These are phyloP conservation scores for Mucor irregularis DNA, from an alignment of 371 early-diverging fungal genomes.

Conservation along the genomic window DNA sequence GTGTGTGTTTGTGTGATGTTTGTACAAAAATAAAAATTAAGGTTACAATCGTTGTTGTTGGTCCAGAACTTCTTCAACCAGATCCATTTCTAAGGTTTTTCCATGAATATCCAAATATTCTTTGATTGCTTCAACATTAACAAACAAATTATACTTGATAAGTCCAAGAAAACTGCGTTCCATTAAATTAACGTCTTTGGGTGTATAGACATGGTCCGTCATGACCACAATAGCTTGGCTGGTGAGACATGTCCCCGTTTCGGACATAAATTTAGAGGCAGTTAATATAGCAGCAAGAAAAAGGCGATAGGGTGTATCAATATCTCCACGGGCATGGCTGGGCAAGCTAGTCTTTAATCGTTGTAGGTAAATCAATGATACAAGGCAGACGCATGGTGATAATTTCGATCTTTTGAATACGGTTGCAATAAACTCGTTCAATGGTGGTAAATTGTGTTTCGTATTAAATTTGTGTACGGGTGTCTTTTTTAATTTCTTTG, in stretches of 20 bases:
- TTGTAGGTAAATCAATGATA: conserved; percentile 74
- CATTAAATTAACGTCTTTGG: conserved; percentile 60
- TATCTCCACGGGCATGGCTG: conserved; percentile 65
- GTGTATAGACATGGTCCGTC: conserved; percentile 62
- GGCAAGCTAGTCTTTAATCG: conserved; percentile 68
- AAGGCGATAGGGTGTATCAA: conserved; percentile 76
- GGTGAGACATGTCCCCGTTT: conserved; percentile 58
- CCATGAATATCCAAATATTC: conserved; percentile 49
- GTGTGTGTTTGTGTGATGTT: conserved; percentile 8
- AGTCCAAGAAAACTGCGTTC: conserved; percentile 51
- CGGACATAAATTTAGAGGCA: conserved; percentile 67
- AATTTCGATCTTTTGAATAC: conserved; percentile 43
- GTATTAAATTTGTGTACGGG: conserved; percentile 4
- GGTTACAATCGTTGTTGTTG: conserved; percentile 11
- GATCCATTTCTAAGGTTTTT: conserved; percentile 47
- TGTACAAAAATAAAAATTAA: conserved; percentile 4
- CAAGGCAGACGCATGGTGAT: conserved; percentile 54
- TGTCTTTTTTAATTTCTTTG: not conserved
- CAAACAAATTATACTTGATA: conserved; percentile 49
- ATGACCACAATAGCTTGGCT: conserved; percentile 63
- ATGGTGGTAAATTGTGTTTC: conserved; percentile 30
- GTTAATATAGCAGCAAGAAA: conserved; percentile 72
- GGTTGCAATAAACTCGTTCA: conserved; percentile 43
- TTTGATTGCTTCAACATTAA: conserved; percentile 43
- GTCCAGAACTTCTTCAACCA: conserved; percentile 39